Base-by-base conservation (phyloP, 768 basidiomycete species). In the Suillus sp. region DNA sequence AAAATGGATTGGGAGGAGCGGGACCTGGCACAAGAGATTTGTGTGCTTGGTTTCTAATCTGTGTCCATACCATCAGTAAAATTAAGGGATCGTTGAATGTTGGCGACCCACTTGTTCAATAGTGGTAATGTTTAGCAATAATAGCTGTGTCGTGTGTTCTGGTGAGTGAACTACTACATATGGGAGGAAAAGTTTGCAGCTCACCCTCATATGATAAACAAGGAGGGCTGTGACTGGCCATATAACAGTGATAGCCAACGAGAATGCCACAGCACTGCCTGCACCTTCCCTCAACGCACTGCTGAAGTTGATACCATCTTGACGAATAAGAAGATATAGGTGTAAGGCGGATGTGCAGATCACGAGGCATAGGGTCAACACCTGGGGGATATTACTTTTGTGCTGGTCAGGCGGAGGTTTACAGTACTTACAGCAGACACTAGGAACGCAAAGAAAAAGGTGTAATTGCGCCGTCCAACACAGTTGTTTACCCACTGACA, bases 401-500 rank as follows among this genome's bases (percentile, higher is more conserved):
- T 32, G 10, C 38, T 40, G 16, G 30, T 40, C n/a, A 22, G 5
- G 18, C 13, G 3, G 27, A 53, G 25, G 5, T 37, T 32, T 0
- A 66, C 65, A 43, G 48, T 22, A 84, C 92, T 72, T 72, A 94
- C 91, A 13, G 88, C 84, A 40, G 86, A 85, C 45, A 89, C 74
- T n/a, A 99, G 81, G 67, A 96, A 86, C 0, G 85, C 86, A 65
- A 96, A 88, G 78, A 99, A 99, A n/a, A 88, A 83, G 20, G 93
- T 91, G 74, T 99, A 99, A 74, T 98, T 99, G 51, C 95, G 88
- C 45, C 93, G 86, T 8, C 97, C 97, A 45, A 99, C 84, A 73
- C 97, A 99, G 72, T 95, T 97, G 74, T 98, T 97, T 22, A 99
- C 86, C 91, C 90, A 92, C 71, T 89, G 89, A 66, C 90, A 92